These are phyloP conservation scores for Exophiala lecanii-corni DNA, from an alignment of 2,329 filamentous ascomycete species.

Conservation along the genomic window DNA sequence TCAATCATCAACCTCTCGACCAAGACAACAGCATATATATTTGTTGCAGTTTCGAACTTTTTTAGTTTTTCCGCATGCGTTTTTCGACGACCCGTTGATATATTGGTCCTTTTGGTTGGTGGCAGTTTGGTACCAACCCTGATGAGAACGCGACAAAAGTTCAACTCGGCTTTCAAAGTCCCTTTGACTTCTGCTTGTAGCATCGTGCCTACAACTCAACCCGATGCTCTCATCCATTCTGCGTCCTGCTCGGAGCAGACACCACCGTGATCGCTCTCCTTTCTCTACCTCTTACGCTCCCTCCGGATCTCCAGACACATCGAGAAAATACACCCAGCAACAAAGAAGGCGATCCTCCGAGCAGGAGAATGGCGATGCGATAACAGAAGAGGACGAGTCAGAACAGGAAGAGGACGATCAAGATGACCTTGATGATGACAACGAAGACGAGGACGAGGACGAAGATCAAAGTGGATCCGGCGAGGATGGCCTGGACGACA, in stretches of 20 bases:
- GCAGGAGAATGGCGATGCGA: background rate
- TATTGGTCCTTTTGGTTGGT: too few species aligned
- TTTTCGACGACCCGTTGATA: too few species aligned
- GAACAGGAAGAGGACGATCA: slow-evolving; percentile 4
- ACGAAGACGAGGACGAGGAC: slow-evolving; percentile 33
- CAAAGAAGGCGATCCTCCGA: slow-evolving; percentile 3
- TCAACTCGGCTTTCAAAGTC: too few species aligned
- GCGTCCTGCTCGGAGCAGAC: slow-evolving; percentile 11
- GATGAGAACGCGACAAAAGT: too few species aligned
- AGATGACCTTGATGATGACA: slow-evolving; percentile 18
- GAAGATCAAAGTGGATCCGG: slow-evolving; percentile 40
- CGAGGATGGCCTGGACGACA: slow-evolving; percentile 42
- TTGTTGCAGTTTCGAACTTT: too few species aligned
- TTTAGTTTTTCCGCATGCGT: too few species aligned
- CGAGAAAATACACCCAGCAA: slow-evolving; percentile 16
- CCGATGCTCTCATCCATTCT: slow-evolving; percentile 21
- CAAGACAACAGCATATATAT: too few species aligned
- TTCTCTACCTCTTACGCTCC: slow-evolving; percentile 30
- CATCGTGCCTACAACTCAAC: too few species aligned
- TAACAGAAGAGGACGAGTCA: slow-evolving; percentile 3
- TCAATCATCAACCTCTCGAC: too few species aligned
- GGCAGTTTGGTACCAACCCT: too few species aligned
- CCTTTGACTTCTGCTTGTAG: too few species aligned
- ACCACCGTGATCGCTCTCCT: slow-evolving; percentile 26
- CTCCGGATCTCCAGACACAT: slow-evolving; percentile 15